Evolutionary conservation across 2,329 filamentous ascomycete genomes (phyloP).

Genomic region (Alternaria angustiovoidea): DNA sequence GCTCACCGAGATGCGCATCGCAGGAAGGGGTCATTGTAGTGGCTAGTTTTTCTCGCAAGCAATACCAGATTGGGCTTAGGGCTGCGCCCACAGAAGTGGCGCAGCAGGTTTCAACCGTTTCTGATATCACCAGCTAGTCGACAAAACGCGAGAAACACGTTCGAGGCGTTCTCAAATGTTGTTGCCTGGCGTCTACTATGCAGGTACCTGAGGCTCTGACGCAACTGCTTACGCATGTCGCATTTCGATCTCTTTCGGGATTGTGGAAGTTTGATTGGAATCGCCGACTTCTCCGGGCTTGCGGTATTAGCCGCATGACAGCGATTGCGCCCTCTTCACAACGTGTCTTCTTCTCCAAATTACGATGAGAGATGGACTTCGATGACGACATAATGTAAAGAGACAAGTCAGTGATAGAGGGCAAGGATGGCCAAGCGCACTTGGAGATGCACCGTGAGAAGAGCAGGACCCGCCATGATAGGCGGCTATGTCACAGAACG

Average conservation of each 20-base stretch:
- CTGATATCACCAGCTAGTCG: slow-evolving; percentile 6
- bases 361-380: neutral
- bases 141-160: neutral
- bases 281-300: slow-evolving; percentile 1
- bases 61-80: slow-evolving; percentile 25
- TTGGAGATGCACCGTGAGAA: neutral
- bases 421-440: neutral
- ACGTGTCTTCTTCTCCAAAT: neutral
- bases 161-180: slow-evolving; percentile 3
- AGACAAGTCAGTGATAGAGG: neutral
- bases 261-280: neutral
- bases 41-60: slow-evolving; percentile 33
- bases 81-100: slow-evolving; percentile 12
- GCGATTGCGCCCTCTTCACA: neutral
- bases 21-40: slow-evolving; percentile 17
- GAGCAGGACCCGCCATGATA: neutral
- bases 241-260: slow-evolving; percentile 1
- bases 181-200: slow-evolving; percentile 18
- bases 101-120: slow-evolving; percentile 8
- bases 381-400: neutral
- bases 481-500: neutral
- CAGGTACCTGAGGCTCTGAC: slow-evolving; percentile 27
- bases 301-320: neutral
- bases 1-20: slow-evolving; percentile 16
- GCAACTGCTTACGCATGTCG: slow-evolving; percentile 27